Percentiles rank a stretch among this genome's conserved stretches.
Conservation (phyloP, 1,284 basidiomycete genomes). For the Phellopilus nigrolimitatus region DNA sequence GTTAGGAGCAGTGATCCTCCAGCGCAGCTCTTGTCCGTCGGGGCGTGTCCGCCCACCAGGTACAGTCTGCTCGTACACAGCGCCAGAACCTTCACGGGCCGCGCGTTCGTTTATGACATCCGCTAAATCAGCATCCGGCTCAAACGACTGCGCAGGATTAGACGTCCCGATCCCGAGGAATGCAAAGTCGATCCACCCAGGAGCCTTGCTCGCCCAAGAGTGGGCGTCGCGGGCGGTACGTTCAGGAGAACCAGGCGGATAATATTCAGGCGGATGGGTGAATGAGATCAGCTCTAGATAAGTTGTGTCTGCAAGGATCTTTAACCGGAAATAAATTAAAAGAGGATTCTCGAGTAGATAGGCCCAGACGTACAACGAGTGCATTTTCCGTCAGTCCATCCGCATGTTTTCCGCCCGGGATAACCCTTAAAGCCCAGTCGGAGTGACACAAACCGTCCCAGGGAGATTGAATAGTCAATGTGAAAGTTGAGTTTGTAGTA, state of each 20-base stretch:
- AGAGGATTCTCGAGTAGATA: background rate
- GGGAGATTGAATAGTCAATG: no score
- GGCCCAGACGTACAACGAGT: conserved; percentile 44
- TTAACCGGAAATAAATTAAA: background rate
- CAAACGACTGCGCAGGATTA: conserved; percentile 23
- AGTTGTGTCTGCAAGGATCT: conserved; percentile 55
- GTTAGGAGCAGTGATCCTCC: conserved; percentile 47
- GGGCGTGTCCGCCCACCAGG: conserved; percentile 47
- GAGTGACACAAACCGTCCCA: no score
- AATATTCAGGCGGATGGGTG: conserved; percentile 45
- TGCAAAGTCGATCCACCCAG: conserved; percentile 64
- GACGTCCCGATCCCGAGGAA: conserved; percentile 47
- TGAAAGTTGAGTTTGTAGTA: background rate
- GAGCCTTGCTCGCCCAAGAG: conserved; percentile 47
- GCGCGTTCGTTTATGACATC: conserved; percentile 50
- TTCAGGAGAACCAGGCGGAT: conserved; percentile 43
- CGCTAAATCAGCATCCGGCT: conserved; percentile 29
- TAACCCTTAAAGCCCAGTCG: no score
- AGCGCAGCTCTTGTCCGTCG: conserved; percentile 51
- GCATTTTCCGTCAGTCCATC: conserved; percentile 60
- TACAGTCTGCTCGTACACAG: conserved; percentile 40
- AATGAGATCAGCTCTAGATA: conserved; percentile 70
- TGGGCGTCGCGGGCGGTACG: conserved; percentile 39
- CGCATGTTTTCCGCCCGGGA: conserved; percentile 35
- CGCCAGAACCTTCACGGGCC: conserved; percentile 29